These are phyloP conservation scores for Cyberlindnera americana DNA, from an alignment of 805 yeast species.

Conservation along the genomic window DNA sequence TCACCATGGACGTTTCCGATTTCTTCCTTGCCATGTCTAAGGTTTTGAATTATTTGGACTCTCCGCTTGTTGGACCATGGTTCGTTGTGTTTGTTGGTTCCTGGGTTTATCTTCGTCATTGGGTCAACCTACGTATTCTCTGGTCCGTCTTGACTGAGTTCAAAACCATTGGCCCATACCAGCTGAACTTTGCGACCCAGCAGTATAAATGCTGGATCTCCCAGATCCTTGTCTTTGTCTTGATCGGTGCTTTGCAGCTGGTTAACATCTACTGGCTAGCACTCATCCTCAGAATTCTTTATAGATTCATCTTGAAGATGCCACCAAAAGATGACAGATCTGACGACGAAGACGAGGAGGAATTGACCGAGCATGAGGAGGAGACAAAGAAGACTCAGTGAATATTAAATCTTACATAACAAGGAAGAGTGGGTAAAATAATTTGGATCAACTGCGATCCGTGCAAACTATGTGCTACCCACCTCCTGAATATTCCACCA, in stretches of 20 bases:
- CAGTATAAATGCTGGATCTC: constrained; percentile 97
- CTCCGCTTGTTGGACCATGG: constrained; percentile 57
- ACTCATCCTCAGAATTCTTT: constrained; percentile 73
- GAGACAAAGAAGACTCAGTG: constrained; percentile 9
- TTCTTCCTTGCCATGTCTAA: constrained; percentile 82
- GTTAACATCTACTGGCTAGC: constrained; percentile 88
- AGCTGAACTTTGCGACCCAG: constrained; percentile 79
- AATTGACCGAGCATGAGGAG: constrained; percentile 5
- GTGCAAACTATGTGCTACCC: no score
- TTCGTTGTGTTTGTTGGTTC: constrained; percentile 61
- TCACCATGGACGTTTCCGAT: constrained; percentile 96
- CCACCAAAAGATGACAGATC: constrained; percentile 56
- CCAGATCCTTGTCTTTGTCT: constrained; percentile 78
- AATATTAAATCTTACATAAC: no score
- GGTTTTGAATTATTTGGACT: constrained; percentile 80
- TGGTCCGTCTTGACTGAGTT: constrained; percentile 87
- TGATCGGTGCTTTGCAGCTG: constrained; percentile 76
- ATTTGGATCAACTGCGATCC: no score
- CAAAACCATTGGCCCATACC: constrained; percentile 76
- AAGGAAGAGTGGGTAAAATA: no score
- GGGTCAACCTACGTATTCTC: constrained; percentile 71
- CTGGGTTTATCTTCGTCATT: constrained; percentile 92
- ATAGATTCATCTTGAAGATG: constrained; percentile 66
- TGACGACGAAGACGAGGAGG: constrained; percentile 13
- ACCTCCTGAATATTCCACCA: no score